Evolutionary conservation across 2,329 filamentous ascomycete species (phyloP), one percentile per base, ranked within the genome.

Genomic region (Alternaria rosae): DNA sequence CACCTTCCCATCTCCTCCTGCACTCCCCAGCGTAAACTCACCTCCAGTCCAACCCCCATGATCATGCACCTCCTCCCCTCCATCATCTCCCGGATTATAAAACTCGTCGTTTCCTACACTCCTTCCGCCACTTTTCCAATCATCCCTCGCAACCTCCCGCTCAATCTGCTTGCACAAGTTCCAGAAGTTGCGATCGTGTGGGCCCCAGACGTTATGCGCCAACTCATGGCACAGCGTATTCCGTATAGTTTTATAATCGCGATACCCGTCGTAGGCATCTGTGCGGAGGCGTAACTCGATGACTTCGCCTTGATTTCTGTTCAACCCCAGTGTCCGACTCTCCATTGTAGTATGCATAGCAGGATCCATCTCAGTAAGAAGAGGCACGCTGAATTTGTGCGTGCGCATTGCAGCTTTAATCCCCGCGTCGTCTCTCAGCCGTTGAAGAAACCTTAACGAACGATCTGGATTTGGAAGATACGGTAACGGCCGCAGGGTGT

Each of bases 311-410:
- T 85, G 80, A 75, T 98, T 97, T 11, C 93, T 85, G 76, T 99
- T 99, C 42, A 98, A 78, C 0, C 95, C 95, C 0, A 98, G 92
- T 94, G 45, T 92, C 86, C 52, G 89, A 89, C n/a, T 95, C 91
- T 73, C 92, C 35, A 38, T 90, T 4, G 87, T 92, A 0, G 94
- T 97, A 79, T 97, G 89, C 68, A 90, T 86, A 0, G 90, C 85
- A 0, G 95, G 95, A 71, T 99, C 92, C 94, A 99, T 98, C 80
- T 99, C 95, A 0, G 94, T 97, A 25, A 99, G 84, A 4, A 98
- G 80, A 0, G 90, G 90, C 1, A 99, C 95, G 20, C 86, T 87
- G 82, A 97, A 97, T 66, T 89, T 87, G 82, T 97, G 94, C 71
- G 89, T 89, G 15, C 86, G 84, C 95, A 99, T 99, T 1, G 89